Conservation (phyloP, 1,139 yeast species). For the Taiozyma sp. region DNA sequence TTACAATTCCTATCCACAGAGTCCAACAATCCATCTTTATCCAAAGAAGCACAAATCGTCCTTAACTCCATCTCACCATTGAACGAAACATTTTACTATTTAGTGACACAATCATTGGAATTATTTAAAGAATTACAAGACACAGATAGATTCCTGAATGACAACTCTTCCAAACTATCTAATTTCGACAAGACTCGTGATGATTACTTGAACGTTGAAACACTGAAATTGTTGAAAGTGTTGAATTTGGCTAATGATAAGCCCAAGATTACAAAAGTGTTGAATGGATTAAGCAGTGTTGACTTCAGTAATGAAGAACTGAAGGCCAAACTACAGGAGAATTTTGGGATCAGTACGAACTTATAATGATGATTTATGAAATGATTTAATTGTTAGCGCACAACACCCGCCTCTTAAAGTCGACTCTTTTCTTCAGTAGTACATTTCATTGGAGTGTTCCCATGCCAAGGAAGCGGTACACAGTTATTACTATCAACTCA, state of each 20-base stretch:
- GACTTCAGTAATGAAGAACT: slow-evolving; percentile 16
- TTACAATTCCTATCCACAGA: slow-evolving; percentile 26
- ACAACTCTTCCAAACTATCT: neutral
- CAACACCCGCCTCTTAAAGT: too few relatives aligned
- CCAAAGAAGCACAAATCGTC: slow-evolving; percentile 29
- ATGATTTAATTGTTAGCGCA: too few relatives aligned
- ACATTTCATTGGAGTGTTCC: too few relatives aligned
- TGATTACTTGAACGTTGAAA: slow-evolving; percentile 23
- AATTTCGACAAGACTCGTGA: slow-evolving; percentile 19
- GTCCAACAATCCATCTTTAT: slow-evolving; percentile 14
- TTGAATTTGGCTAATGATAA: slow-evolving; percentile 18
- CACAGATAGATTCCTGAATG: slow-evolving; percentile 4
- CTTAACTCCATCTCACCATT: slow-evolving; percentile 43
- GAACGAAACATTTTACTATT: slow-evolving; percentile 45
- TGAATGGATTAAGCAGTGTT: slow-evolving; percentile 16
- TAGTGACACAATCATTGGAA: slow-evolving; percentile 34
- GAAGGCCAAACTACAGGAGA: slow-evolving; percentile 13
- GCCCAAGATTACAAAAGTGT: slow-evolving; percentile 16
- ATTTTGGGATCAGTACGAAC: slow-evolving; percentile 10
- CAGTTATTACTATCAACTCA: too few relatives aligned
- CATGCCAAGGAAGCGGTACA: too few relatives aligned
- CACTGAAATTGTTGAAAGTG: slow-evolving; percentile 20
- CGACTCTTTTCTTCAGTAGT: too few relatives aligned
- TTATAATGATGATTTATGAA: neutral
- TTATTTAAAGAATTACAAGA: slow-evolving; percentile 32